Base-by-base conservation (phyloP, 768 basidiomycete genomes). In the Calvatia gigantea region DNA sequence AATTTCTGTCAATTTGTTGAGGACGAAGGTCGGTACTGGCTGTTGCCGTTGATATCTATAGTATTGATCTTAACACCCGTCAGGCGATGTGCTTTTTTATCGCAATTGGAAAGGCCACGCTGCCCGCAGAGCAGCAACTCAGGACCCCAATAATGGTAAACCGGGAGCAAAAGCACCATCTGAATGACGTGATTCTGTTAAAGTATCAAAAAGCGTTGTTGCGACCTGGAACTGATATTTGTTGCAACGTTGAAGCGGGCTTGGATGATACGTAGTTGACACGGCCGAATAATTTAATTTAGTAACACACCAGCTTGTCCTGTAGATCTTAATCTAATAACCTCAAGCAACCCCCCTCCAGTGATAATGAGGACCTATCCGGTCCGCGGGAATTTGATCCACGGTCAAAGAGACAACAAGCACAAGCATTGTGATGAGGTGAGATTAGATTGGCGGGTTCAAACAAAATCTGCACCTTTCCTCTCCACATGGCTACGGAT, bases 1-100 rank as follows among this genome's bases (percentile, higher is more conserved):
- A 83, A 80, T 57, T 64, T 72, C 41, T 84, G 82, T 64, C 75
- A 78, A 46, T 84, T 83, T 61, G 79, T 84, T 23, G 82, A 84
- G 56, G 77, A 84, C 48, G 70, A 81, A 33, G 82, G 80, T 72
- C 39, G 52, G 65, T 47, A 11, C 41, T 44, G 11, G 37, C 52
- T 37, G 23, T 12, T 51, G 12, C 23, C 15, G 19, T 27, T 35
- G 29, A 37, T 38, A 27, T 27, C 25, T 14, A 25, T 42, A 6
- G 21, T 33, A 38, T 43, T 23, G 15, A 49, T 29, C 9, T n/a
- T 25, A 43, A 35, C 23, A 38, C 28, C 25, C 15, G 42, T 4
- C 42, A 75, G 74, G 76, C 48, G 70, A 75, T 43, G 66, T 79
- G 7, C 56, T 79, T 15, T 79, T 79, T 64, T 79, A 78, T 62